These are phyloP conservation scores for Pythium diclinum DNA, from an alignment of 352 stramenopile genomes.

Conservation along the genomic window DNA sequence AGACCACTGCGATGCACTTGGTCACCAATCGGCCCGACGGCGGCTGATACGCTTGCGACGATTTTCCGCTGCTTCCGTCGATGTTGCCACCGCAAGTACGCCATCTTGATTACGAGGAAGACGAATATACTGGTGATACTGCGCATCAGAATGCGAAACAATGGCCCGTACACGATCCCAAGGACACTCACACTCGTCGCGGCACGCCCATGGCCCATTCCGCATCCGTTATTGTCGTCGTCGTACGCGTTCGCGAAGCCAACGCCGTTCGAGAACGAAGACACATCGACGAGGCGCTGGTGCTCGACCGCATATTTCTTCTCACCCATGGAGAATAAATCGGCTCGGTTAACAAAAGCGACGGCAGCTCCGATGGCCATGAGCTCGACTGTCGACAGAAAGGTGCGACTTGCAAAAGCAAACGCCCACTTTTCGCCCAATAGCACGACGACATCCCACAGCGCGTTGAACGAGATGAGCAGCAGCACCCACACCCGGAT, in stretches of 20 bases:
- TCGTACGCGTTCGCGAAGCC: not conserved
- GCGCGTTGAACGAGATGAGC: conserved; percentile 5
- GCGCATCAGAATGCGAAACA: conserved; percentile 1
- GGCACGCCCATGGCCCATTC: not conserved
- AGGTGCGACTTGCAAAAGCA: not conserved
- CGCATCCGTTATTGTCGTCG: not conserved
- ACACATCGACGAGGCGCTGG: not conserved
- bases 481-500: conserved; percentile 10
- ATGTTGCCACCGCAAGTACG: not conserved
- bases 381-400: conserved; percentile 3
- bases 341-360: not conserved
- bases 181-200: not conserved
- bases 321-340: conserved; percentile 2
- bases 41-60: no score
- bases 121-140: not conserved
- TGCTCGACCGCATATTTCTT: not conserved
- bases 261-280: not conserved
- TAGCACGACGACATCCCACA: conserved; percentile 9
- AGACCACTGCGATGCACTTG: no score
- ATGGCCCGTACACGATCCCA: not conserved
- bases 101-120: not conserved
- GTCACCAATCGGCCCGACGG: no score
- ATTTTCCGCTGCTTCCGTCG: not conserved
- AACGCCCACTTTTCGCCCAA: not conserved
- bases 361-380: not conserved